These are phyloP conservation scores for Vicia faba DNA, from an alignment of 306 rosid genomes.

Conservation along the genomic window DNA sequence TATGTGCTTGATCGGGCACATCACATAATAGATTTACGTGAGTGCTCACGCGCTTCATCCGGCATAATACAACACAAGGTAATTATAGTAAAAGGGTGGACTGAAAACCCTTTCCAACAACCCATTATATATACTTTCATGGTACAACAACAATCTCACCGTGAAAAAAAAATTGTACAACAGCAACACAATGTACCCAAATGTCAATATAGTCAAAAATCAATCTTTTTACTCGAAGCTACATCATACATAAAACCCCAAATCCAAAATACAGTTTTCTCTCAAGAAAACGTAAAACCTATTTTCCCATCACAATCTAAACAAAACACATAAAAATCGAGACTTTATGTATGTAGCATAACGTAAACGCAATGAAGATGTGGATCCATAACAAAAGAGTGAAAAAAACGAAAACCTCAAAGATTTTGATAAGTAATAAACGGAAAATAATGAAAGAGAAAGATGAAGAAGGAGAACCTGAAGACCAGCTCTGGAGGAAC, in stretches of 20 bases:
- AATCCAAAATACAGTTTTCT: background rate
- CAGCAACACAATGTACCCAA: background rate
- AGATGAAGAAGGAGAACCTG: constrained; percentile 46
- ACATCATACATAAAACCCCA: background rate
- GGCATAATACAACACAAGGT: background rate
- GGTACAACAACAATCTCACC: background rate
- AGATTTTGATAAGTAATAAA: background rate
- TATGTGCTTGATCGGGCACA: no score
- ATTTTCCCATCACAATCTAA: background rate
- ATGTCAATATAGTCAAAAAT: background rate
- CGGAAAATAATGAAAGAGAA: background rate
- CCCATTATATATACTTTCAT: background rate
- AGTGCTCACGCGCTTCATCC: background rate
- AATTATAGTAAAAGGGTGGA: background rate
- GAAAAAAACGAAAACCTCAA: background rate
- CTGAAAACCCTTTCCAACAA: constrained; percentile 15
- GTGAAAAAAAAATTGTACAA: background rate
- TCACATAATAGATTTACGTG: no score
- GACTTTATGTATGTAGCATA: background rate
- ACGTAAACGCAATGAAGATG: background rate
- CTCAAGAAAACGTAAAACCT: background rate
- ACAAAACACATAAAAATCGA: background rate
- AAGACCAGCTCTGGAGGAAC: constrained; percentile 87
- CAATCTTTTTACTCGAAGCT: background rate
- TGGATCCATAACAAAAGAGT: constrained; percentile 22